These are phyloP conservation scores for Sistotremastrum niveocremeum DNA, from an alignment of 768 basidiomycete genomes.

Conservation along the genomic window DNA sequence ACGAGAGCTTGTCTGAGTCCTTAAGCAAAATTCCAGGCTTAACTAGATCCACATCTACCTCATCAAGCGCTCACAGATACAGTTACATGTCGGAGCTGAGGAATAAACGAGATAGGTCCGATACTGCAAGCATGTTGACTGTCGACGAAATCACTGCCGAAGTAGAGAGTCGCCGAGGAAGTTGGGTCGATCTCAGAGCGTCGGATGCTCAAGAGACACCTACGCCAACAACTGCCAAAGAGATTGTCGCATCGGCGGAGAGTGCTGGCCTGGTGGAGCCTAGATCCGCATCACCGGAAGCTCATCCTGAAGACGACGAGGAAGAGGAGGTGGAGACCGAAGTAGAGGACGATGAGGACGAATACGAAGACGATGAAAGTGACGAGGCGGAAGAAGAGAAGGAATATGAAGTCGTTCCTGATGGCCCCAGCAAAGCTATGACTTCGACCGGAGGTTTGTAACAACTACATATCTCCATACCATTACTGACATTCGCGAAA, in stretches of 20 bases:
- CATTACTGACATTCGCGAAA: constrained; percentile 6
- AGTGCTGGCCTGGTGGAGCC: constrained; percentile 15
- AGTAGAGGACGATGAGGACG: constrained; percentile 29
- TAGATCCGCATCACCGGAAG: constrained; percentile 9
- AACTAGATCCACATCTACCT: constrained; percentile 25
- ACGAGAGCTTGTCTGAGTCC: constrained; percentile 71
- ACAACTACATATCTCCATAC: not conserved
- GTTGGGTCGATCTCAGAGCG: constrained; percentile 40
- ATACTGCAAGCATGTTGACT: constrained; percentile 85
- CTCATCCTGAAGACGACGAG: constrained; percentile 32
- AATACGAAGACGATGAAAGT: constrained; percentile 26
- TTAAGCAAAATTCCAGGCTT: constrained; percentile 39
- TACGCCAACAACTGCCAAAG: constrained; percentile 25
- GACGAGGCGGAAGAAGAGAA: constrained; percentile 35
- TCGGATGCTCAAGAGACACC: constrained; percentile 26
- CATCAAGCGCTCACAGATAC: constrained; percentile 42
- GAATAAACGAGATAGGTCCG: constrained; percentile 71
- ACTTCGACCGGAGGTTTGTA: constrained; percentile 39
- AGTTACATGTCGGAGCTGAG: constrained; percentile 75
- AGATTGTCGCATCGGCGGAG: constrained; percentile 21
- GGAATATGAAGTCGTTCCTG: constrained; percentile 4
- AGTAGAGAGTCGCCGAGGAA: constrained; percentile 53
- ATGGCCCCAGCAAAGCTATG: constrained; percentile 23
- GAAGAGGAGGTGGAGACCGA: constrained; percentile 36
- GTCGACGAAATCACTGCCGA: constrained; percentile 97